Evolutionary conservation across 2,329 filamentous ascomycete genomes (phyloP).

Genomic region (Cordyceps sp.): DNA sequence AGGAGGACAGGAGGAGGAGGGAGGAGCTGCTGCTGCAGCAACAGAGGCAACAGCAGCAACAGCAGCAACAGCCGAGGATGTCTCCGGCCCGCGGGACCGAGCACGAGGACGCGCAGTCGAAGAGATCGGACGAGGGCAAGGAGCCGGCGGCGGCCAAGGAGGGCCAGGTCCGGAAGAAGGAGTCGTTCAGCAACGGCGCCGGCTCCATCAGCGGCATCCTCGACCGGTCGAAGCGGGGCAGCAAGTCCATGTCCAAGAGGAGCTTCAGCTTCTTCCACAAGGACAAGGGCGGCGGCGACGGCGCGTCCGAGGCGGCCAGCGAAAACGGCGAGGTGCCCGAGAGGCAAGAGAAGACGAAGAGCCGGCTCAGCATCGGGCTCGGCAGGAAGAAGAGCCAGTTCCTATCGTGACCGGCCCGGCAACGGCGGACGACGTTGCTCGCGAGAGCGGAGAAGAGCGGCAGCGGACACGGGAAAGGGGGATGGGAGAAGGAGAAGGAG

Average conservation of each 20-base stretch:
- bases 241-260: conserved; percentile 65
- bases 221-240: conserved; percentile 51
- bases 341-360: conserved; percentile 38
- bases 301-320: conserved; percentile 9
- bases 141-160: conserved; percentile 39
- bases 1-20: conserved; percentile 28
- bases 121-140: conserved; percentile 51
- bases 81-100: no score
- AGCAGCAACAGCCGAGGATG: no score
- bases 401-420: conserved; percentile 7
- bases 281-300: conserved; percentile 20
- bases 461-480: neutral
- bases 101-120: conserved; percentile 44
- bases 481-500: no score
- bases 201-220: conserved; percentile 30
- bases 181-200: conserved; percentile 15
- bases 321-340: conserved; percentile 16
- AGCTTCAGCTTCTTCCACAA: conserved; percentile 52
- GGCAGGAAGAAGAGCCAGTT: conserved; percentile 54
- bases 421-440: neutral
- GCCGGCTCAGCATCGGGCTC: conserved; percentile 49
- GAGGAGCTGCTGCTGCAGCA: neutral
- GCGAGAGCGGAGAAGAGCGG: neutral
- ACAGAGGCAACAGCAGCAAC: no score
- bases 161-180: conserved; percentile 22